phyloP scores from a whole-genome alignment of 305 asterid genomes.

The Fraxinus greggii region DNA sequence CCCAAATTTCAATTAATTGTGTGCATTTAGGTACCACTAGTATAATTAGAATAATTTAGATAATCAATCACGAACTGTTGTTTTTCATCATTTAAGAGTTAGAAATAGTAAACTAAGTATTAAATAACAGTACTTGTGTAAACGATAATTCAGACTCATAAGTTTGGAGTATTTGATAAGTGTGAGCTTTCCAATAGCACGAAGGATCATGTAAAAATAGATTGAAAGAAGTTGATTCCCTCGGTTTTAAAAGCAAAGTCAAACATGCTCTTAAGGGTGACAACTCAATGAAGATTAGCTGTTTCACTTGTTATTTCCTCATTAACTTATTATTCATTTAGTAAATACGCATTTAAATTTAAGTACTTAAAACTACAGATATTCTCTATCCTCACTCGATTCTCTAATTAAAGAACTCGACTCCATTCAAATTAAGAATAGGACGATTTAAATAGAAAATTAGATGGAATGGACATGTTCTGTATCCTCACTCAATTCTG shows the following conservation, averaged over 20 bases:
- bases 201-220: background rate
- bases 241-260: background rate
- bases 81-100: too few relatives aligned
- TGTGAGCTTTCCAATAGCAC: background rate
- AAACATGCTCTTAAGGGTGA: background rate
- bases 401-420: too few relatives aligned
- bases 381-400: too few relatives aligned
- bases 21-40: background rate
- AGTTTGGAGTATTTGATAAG: too few relatives aligned
- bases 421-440: background rate
- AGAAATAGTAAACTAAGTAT: too few relatives aligned
- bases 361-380: background rate
- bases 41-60: too few relatives aligned
- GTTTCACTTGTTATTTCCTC: background rate
- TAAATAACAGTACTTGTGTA: too few relatives aligned
- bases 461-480: background rate
- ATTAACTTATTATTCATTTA: background rate
- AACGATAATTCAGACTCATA: too few relatives aligned
- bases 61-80: too few relatives aligned
- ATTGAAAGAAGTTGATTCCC: background rate
- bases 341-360: too few relatives aligned
- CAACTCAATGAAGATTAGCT: background rate
- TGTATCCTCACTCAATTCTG: background rate
- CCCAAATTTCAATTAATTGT: background rate
- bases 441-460: background rate